phyloP scores from a whole-genome alignment of 2,329 filamentous ascomycete genomes.

The Clarireedia monteithiana region DNA sequence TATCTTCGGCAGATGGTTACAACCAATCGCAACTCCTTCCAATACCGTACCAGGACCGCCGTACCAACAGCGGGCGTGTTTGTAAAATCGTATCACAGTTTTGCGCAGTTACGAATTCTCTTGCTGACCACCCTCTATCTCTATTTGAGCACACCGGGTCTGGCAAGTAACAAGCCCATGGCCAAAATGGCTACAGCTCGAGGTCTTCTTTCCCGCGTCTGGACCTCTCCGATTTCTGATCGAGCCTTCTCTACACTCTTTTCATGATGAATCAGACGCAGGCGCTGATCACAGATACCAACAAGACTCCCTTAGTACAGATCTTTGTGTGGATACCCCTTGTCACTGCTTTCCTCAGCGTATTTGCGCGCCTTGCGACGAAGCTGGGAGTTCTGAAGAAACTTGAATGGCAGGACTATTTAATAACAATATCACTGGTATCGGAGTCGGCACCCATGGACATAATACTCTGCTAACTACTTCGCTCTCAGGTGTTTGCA shows the following conservation, averaged over 20 bases:
- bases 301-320: conserved; percentile 1
- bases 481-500: not conserved
- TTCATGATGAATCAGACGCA: not conserved
- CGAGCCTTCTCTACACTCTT: too few species aligned
- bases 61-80: too few species aligned
- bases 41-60: too few species aligned
- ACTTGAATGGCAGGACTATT: not conserved
- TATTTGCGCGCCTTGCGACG: not conserved
- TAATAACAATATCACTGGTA: not conserved
- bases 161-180: not conserved
- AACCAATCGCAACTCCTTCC: too few species aligned
- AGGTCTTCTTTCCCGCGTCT: not conserved
- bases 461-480: not conserved
- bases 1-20: too few species aligned
- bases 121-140: too few species aligned
- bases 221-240: too few species aligned
- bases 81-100: too few species aligned
- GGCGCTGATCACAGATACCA: not conserved
- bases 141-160: too few species aligned
- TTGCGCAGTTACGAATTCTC: too few species aligned
- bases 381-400: not conserved
- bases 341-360: not conserved
- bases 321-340: not conserved
- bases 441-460: not conserved
- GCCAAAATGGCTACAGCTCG: not conserved